phyloP scores from a whole-genome alignment of 208 protist species.

The Leishmania turanica region DNA sequence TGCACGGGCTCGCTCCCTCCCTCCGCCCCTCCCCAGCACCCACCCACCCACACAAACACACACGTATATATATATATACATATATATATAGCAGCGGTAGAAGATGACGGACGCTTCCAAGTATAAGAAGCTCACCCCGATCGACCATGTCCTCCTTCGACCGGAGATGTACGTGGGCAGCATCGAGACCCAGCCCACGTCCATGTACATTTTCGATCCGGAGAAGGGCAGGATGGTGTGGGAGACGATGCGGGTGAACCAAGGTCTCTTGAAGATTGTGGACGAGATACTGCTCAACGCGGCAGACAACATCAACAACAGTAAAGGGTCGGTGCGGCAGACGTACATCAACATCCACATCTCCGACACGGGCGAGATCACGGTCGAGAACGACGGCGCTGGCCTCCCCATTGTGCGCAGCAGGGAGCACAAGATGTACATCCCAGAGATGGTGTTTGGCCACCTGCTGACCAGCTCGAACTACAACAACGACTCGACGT shows the following conservation, averaged over 20 bases:
- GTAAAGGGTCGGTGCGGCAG: slow-evolving; percentile 49
- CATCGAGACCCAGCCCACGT: slow-evolving; percentile 74
- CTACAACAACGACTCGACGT: slow-evolving; percentile 95
- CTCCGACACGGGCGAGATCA: slow-evolving; percentile 87
- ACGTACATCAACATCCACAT: slow-evolving; percentile 94
- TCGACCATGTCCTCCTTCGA: slow-evolving; percentile 97
- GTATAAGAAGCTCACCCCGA: slow-evolving; percentile 93
- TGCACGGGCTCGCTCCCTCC: not conserved
- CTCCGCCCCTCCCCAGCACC: not conserved
- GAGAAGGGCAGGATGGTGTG: slow-evolving; percentile 85
- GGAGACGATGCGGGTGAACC: slow-evolving; percentile 93
- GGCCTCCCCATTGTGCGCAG: slow-evolving; percentile 94
- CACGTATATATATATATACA: not conserved
- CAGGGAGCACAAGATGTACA: slow-evolving; percentile 93
- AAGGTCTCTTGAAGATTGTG: slow-evolving; percentile 97
- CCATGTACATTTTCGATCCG: slow-evolving; percentile 92
- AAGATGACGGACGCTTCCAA: slow-evolving; percentile 81
- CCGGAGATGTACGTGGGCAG: slow-evolving; percentile 99
- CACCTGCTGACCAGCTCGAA: slow-evolving; percentile 97
- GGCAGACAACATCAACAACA: slow-evolving; percentile 96
- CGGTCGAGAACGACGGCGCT: slow-evolving; percentile 95
- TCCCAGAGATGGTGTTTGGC: slow-evolving; percentile 98
- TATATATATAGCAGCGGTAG: too few species aligned
- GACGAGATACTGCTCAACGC: slow-evolving; percentile 99
- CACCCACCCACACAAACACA: not conserved